A percentile compares a stretch with the other conserved stretches of the same genome.
Conservation (phyloP, 225 moss, liverwort and hornwort species). For the Physcomitrellopsis africana region DNA sequence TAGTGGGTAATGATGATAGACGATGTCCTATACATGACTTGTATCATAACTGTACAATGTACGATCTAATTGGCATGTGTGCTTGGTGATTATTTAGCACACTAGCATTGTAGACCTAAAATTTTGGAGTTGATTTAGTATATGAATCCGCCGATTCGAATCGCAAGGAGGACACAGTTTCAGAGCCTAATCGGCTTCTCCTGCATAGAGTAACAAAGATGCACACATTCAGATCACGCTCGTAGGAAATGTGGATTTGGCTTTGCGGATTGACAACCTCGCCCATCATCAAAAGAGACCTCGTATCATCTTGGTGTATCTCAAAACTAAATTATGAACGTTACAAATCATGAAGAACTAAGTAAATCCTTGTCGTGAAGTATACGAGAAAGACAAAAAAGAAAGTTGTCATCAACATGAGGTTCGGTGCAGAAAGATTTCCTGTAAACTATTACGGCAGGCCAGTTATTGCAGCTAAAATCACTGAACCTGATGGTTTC, state of each 20-base stretch:
- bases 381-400: neutral
- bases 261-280: too few relatives aligned
- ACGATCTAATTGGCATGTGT: neutral
- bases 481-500: too few relatives aligned
- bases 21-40: neutral
- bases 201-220: slow-evolving; percentile 31
- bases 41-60: neutral
- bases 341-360: too few relatives aligned
- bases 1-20: neutral
- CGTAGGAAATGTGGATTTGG: too few relatives aligned
- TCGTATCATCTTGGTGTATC: too few relatives aligned
- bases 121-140: slow-evolving; percentile 18
- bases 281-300: too few relatives aligned
- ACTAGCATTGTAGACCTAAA: neutral
- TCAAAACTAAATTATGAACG: too few relatives aligned
- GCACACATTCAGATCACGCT: neutral
- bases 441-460: neutral
- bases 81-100: neutral
- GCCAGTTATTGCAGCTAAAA: too few relatives aligned
- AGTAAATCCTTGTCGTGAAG: neutral
- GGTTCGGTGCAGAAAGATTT: neutral
- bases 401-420: neutral
- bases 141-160: slow-evolving; percentile 38
- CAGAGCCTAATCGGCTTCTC: slow-evolving; percentile 39
- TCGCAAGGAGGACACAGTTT: slow-evolving; percentile 24